Conservation (phyloP, 495 filamentous ascomycete species). For the Penicillium steckii region DNA sequence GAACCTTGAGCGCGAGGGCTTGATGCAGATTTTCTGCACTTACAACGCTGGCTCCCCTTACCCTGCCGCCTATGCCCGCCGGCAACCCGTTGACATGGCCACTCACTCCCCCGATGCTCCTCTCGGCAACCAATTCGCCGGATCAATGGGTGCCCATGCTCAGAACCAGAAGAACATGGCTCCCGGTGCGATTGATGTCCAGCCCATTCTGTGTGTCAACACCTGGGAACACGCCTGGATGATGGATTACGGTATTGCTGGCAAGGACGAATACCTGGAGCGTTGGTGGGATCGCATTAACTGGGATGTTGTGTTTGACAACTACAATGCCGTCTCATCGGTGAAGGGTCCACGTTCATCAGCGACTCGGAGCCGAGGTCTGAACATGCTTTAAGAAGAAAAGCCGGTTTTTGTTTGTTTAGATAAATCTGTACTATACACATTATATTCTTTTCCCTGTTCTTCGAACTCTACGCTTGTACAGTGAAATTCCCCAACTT, state of each 20-base stretch:
- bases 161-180: slow-evolving; percentile 47
- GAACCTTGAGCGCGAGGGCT: slow-evolving; percentile 43
- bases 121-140: slow-evolving; percentile 45
- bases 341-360: slow-evolving; percentile 17
- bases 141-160: slow-evolving; percentile 49
- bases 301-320: slow-evolving; percentile 69
- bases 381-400: slow-evolving; percentile 30
- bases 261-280: slow-evolving; percentile 74
- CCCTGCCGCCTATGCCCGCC: slow-evolving; percentile 76
- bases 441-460: slow-evolving; percentile 21
- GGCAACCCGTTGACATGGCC: slow-evolving; percentile 78
- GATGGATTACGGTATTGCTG: slow-evolving; percentile 75
- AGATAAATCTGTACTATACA: slow-evolving; percentile 35
- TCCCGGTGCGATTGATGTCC: slow-evolving; percentile 67
- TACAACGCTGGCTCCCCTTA: slow-evolving; percentile 92
- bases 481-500: slow-evolving; percentile 16
- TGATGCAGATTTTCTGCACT: slow-evolving; percentile 77
- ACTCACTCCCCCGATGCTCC: slow-evolving; percentile 49
- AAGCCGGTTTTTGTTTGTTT: slow-evolving; percentile 18
- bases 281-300: slow-evolving; percentile 85
- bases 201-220: slow-evolving; percentile 84
- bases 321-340: slow-evolving; percentile 40
- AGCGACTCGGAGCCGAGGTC: slow-evolving; percentile 23
- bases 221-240: slow-evolving; percentile 97
- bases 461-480: slow-evolving; percentile 8